phyloP scores from a whole-genome alignment of 1,284 basidiomycete species.

The Bjerkandera adusta region DNA sequence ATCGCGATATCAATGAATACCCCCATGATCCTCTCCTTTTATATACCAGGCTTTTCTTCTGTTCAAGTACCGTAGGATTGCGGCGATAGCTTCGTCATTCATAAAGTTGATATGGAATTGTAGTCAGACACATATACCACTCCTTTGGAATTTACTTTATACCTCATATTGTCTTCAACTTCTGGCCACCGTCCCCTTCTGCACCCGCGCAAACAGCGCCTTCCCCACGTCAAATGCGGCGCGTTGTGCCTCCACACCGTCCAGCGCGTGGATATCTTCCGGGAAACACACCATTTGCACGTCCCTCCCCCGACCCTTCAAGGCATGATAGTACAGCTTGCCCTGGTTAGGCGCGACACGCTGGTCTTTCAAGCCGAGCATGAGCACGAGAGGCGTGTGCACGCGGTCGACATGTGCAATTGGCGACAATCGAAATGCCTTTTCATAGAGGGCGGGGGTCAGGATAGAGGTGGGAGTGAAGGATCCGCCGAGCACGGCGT shows the following conservation, averaged over 20 bases:
- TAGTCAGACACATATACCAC: too few species aligned
- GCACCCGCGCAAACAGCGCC: slow-evolving; percentile 45
- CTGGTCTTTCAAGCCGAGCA: slow-evolving; percentile 60
- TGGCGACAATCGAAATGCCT: slow-evolving; percentile 54
- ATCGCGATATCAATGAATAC: too few species aligned
- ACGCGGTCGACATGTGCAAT: slow-evolving; percentile 54
- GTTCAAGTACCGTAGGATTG: too few species aligned
- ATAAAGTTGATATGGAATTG: too few species aligned
- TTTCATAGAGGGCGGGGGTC: slow-evolving; percentile 41
- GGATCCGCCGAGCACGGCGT: slow-evolving; percentile 51
- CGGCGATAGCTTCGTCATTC: too few species aligned
- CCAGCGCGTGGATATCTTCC: slow-evolving; percentile 60
- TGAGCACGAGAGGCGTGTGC: slow-evolving; percentile 51
- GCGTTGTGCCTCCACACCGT: slow-evolving; percentile 56
- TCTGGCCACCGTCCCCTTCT: background rate
- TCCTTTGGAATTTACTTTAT: too few species aligned
- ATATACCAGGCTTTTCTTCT: too few species aligned
- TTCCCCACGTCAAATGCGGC: slow-evolving; percentile 49
- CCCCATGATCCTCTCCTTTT: too few species aligned
- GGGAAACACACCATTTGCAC: slow-evolving; percentile 66
- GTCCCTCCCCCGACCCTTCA: slow-evolving; percentile 45
- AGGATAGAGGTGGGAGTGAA: slow-evolving; percentile 40
- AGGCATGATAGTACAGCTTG: slow-evolving; percentile 58
- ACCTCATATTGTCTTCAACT: too few species aligned
- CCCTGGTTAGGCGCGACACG: slow-evolving; percentile 67